phyloP scores from a whole-genome alignment of 1,284 basidiomycete genomes.

The Chondrostereum purpureum region DNA sequence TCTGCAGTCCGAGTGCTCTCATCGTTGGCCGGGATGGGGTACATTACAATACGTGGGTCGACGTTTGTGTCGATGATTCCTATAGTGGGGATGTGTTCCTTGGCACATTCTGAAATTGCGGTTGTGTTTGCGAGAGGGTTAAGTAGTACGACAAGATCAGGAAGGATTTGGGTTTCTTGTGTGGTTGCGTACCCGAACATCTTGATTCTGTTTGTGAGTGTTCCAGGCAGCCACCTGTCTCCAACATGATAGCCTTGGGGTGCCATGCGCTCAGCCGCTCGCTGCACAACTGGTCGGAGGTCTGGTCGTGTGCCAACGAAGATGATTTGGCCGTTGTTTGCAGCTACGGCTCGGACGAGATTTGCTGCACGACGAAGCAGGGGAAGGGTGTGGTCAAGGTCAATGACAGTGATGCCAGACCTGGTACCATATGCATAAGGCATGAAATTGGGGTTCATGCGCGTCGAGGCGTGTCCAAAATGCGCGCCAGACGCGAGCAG shows the following conservation, averaged over 20 bases:
- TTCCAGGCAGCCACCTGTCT: slow-evolving; percentile 91
- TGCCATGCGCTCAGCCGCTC: slow-evolving; percentile 78
- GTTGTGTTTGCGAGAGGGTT: slow-evolving; percentile 82
- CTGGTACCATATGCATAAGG: slow-evolving; percentile 95
- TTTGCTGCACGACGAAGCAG: slow-evolving; percentile 87
- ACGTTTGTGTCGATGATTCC: slow-evolving; percentile 93
- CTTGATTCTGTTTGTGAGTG: slow-evolving; percentile 84
- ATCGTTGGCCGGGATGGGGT: slow-evolving; percentile 97
- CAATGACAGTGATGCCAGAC: slow-evolving; percentile 88
- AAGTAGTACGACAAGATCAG: slow-evolving; percentile 86
- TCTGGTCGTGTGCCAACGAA: slow-evolving; percentile 87
- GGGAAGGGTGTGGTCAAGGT: slow-evolving; percentile 91
- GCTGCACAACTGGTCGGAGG: slow-evolving; percentile 69
- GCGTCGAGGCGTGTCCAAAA: slow-evolving; percentile 80
- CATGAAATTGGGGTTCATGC: slow-evolving; percentile 83
- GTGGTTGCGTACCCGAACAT: slow-evolving; percentile 65
- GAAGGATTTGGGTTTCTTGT: slow-evolving; percentile 55
- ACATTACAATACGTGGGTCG: slow-evolving; percentile 95
- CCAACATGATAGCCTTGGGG: slow-evolving; percentile 77
- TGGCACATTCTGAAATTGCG: slow-evolving; percentile 82
- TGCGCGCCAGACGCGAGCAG: slow-evolving; percentile 92
- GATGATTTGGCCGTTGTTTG: slow-evolving; percentile 79
- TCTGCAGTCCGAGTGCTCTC: slow-evolving; percentile 89
- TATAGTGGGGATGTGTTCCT: slow-evolving; percentile 80
- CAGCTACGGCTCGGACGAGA: slow-evolving; percentile 78